Conservation (phyloP, 129 eudicot genomes). For the Deinandra increscens region DNA sequence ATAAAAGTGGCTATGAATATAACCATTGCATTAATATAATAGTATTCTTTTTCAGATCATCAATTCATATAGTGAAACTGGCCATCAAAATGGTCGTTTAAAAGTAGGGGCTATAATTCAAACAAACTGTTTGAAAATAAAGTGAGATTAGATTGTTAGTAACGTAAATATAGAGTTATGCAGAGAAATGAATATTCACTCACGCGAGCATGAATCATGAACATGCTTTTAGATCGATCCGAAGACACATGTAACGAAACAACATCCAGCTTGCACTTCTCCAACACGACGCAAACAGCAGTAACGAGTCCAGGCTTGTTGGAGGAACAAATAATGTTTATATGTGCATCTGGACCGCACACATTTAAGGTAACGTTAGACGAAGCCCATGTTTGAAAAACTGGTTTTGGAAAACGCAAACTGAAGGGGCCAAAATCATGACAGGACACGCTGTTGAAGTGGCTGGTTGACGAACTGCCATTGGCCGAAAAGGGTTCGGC, state of each 20-base stretch:
- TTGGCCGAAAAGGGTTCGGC: constrained; percentile 62
- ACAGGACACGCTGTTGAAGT: background rate
- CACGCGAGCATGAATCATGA: constrained; percentile 73
- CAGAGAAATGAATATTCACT: constrained; percentile 23
- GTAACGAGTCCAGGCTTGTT: constrained; percentile 55
- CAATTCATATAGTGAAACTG: too few species aligned
- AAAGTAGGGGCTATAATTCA: too few species aligned
- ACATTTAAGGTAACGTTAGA: constrained; percentile 54
- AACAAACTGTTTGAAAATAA: too few species aligned
- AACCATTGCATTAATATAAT: too few species aligned
- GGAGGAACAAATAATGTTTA: constrained; percentile 49
- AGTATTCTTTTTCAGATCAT: too few species aligned
- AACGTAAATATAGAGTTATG: background rate
- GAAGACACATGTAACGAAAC: constrained; percentile 55
- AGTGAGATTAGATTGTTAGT: too few species aligned
- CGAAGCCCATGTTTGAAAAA: constrained; percentile 62
- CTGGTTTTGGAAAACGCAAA: constrained; percentile 29
- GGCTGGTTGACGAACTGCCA: constrained; percentile 35
- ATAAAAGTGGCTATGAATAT: too few species aligned
- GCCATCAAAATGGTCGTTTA: too few species aligned
- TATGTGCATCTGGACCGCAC: constrained; percentile 67
- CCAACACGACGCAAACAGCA: constrained; percentile 51
- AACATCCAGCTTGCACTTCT: constrained; percentile 56
- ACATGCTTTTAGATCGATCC: constrained; percentile 37
- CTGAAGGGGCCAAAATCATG: background rate